These are phyloP conservation scores for Yarrowia bubula DNA, from an alignment of 805 yeast genomes.

Conservation along the genomic window DNA sequence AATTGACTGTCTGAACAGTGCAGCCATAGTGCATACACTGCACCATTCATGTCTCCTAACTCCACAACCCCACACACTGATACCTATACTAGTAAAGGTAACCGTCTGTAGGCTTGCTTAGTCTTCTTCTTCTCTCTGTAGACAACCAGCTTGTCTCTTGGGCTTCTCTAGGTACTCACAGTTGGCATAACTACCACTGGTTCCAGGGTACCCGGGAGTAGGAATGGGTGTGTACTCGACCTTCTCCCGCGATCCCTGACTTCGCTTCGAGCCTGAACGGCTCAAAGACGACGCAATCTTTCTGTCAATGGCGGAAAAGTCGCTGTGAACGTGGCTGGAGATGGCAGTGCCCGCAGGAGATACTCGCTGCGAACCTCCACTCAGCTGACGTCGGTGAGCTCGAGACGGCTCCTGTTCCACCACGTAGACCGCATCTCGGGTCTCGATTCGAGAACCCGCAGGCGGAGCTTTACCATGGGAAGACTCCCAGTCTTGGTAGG, in stretches of 20 bases:
- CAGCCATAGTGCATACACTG: too few relatives aligned
- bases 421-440: slow-evolving; percentile 16
- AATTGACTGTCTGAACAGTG: too few relatives aligned
- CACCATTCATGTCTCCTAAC: too few relatives aligned
- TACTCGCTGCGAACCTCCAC: neutral
- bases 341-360: neutral
- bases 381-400: slow-evolving; percentile 5
- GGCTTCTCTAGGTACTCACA: neutral
- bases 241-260: neutral
- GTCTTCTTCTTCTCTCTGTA: too few relatives aligned
- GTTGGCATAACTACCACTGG: neutral
- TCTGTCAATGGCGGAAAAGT: slow-evolving; percentile 18
- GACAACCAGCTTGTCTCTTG: too few relatives aligned
- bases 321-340: slow-evolving; percentile 5
- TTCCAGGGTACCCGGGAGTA: neutral
- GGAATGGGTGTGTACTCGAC: neutral
- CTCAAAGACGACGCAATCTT: neutral
- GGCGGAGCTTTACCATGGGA: slow-evolving; percentile 19
- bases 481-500: slow-evolving; percentile 17
- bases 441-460: slow-evolving; percentile 17
- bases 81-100: too few relatives aligned
- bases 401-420: neutral
- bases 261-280: neutral
- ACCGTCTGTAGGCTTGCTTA: too few relatives aligned
- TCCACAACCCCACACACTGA: too few relatives aligned